Percentiles rank a stretch among this genome's conserved stretches.
Evolutionary conservation across 352 stramenopile genomes (phyloP).

Genomic region (Saprolegnia parasitica): DNA sequence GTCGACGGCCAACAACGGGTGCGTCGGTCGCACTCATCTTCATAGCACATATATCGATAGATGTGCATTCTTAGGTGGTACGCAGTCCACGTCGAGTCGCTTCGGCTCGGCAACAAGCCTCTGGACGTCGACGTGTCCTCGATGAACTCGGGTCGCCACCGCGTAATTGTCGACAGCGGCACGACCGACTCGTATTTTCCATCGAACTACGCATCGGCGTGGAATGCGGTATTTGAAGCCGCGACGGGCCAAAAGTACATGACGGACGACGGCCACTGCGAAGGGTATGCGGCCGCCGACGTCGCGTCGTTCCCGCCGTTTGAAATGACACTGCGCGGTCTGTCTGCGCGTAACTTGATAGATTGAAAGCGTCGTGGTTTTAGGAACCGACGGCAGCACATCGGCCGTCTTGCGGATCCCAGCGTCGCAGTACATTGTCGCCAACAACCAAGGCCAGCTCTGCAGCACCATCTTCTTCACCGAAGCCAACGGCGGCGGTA

Average conservation of each 20-base stretch:
- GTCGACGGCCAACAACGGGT: slow-evolving; percentile 38
- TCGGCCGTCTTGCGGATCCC: slow-evolving; percentile 59
- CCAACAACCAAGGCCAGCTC: slow-evolving; percentile 40
- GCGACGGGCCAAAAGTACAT: slow-evolving; percentile 47
- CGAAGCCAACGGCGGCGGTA: slow-evolving; percentile 70
- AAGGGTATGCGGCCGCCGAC: slow-evolving; percentile 7
- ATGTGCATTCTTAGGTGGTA: slow-evolving; percentile 41
- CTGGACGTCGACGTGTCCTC: slow-evolving; percentile 38
- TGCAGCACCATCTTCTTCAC: slow-evolving; percentile 79
- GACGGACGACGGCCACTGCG: background rate
- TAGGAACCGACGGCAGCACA: slow-evolving; percentile 32
- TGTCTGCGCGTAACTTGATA: background rate
- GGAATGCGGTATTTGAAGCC: slow-evolving; percentile 47
- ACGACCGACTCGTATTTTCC: slow-evolving; percentile 86
- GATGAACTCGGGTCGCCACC: slow-evolving; percentile 58
- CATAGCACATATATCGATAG: background rate
- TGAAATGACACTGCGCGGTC: slow-evolving; percentile 12
- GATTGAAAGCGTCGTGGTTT: too few species aligned
- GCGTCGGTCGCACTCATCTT: too few species aligned
- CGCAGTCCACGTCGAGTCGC: slow-evolving; percentile 67
- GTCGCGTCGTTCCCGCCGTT: slow-evolving; percentile 12
- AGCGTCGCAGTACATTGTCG: slow-evolving; percentile 57
- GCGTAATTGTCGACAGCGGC: slow-evolving; percentile 83
- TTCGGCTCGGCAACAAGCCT: slow-evolving; percentile 50
- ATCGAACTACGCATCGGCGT: slow-evolving; percentile 39